Evolutionary conservation across 192 early-diverging fungal species (phyloP).

Genomic region (Thoreauomyces humboldtii): DNA sequence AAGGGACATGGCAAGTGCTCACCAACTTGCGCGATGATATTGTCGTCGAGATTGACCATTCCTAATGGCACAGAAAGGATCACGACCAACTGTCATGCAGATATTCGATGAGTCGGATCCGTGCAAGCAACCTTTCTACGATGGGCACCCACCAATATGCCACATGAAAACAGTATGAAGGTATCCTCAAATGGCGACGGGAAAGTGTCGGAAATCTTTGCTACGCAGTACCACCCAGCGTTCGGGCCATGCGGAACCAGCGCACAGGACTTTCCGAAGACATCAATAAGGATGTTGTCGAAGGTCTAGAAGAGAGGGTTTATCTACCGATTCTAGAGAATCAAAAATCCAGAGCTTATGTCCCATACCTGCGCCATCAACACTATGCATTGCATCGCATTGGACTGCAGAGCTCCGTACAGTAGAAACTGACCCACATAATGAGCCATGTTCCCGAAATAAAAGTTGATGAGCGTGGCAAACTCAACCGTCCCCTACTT

Average conservation of each 20-base stretch:
- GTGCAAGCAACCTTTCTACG: background rate
- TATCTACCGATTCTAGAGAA: too few species aligned
- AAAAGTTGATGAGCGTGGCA: constrained; percentile 60
- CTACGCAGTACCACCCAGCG: constrained; percentile 37
- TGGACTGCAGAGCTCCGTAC: constrained; percentile 47
- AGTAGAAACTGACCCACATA: constrained; percentile 45
- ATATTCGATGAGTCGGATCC: too few species aligned
- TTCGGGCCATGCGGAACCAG: constrained; percentile 20
- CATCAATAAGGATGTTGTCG: constrained; percentile 51
- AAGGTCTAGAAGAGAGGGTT: constrained; percentile 44
- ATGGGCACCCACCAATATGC: constrained; percentile 33
- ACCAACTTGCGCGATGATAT: constrained; percentile 52
- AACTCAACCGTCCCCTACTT: constrained; percentile 58
- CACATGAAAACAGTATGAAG: constrained; percentile 45
- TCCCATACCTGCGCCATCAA: constrained; percentile 43
- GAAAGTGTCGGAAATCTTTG: constrained; percentile 5
- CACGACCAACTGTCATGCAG: constrained; percentile 27
- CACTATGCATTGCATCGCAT: constrained; percentile 49
- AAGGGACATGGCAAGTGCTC: background rate
- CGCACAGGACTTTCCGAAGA: constrained; percentile 55
- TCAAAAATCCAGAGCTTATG: too few species aligned
- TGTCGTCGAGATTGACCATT: constrained; percentile 55
- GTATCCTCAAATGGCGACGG: constrained; percentile 46
- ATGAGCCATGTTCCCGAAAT: constrained; percentile 46
- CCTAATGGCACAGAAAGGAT: constrained; percentile 45